Percentiles rank a stretch among this genome's conserved stretches.
phyloP scores from a whole-genome alignment of 371 early-diverging fungal genomes.

The Smittium culicis region DNA sequence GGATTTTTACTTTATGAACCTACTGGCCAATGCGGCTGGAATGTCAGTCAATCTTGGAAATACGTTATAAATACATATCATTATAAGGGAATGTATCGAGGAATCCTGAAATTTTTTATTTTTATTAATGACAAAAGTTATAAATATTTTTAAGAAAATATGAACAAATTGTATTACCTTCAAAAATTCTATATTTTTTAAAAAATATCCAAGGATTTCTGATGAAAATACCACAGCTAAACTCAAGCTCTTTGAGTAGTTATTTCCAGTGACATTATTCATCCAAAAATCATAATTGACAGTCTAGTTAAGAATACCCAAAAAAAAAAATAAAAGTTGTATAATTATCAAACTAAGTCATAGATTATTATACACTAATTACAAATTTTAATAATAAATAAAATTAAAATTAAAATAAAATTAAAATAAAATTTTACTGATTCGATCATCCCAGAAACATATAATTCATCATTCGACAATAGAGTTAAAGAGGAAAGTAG shows the following conservation, averaged over 20 bases:
- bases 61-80: background rate
- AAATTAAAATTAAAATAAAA: too few species aligned
- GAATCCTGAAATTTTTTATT: background rate
- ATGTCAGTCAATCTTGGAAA: background rate
- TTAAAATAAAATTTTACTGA: too few species aligned
- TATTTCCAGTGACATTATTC: background rate
- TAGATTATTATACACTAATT: too few species aligned
- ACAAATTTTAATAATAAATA: too few species aligned
- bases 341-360: too few species aligned
- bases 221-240: background rate
- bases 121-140: background rate
- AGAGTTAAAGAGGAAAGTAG: background rate
- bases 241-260: background rate
- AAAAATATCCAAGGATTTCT: constrained; percentile 4
- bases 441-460: background rate
- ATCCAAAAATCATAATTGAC: background rate
- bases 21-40: background rate
- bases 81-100: background rate
- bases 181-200: constrained; percentile 1
- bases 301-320: too few species aligned
- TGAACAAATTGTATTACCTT: background rate
- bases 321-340: too few species aligned
- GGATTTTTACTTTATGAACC: constrained; percentile 3
- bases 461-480: background rate
- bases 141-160: background rate